These are phyloP conservation scores for Coniochaeta ligniaria DNA, from an alignment of 2,329 filamentous ascomycete genomes.

Conservation along the genomic window DNA sequence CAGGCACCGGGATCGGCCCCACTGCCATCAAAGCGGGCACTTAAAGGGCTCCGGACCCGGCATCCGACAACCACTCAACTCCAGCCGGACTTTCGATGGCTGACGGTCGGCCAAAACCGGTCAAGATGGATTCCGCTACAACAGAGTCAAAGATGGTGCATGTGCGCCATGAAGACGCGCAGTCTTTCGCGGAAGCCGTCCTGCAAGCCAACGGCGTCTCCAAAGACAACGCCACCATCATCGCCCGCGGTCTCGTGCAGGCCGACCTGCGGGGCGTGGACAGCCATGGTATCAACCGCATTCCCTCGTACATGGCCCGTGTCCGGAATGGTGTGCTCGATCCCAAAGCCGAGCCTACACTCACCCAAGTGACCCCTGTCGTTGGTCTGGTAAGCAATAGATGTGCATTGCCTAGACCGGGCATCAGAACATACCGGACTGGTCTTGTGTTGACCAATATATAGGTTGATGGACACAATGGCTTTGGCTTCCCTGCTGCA, in stretches of 20 bases:
- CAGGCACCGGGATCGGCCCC: neutral
- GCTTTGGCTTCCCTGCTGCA: constrained; percentile 69
- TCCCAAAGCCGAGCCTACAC: constrained; percentile 46
- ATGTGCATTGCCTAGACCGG: neutral
- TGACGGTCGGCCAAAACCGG: neutral
- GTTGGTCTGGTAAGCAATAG: constrained; percentile 48
- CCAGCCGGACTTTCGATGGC: neutral
- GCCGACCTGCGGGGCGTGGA: constrained; percentile 75
- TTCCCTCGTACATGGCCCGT: constrained; percentile 70
- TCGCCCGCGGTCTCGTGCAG: constrained; percentile 62
- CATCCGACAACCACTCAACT: neutral
- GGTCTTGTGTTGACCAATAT: neutral
- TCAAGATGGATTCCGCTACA: neutral
- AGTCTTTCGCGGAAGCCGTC: constrained; percentile 42
- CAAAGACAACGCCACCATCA: constrained; percentile 46
- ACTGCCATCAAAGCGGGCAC: neutral
- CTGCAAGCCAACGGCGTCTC: constrained; percentile 56
- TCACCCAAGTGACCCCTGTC: constrained; percentile 60
- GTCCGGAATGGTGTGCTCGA: constrained; percentile 64
- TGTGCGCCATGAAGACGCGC: constrained; percentile 15
- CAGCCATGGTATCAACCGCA: constrained; percentile 70
- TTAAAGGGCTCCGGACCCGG: neutral
- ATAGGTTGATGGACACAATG: constrained; percentile 59
- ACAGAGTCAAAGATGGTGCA: neutral
- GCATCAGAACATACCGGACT: neutral